phyloP scores from a whole-genome alignment of 371 early-diverging fungal species.

The Mortierella sp. region DNA sequence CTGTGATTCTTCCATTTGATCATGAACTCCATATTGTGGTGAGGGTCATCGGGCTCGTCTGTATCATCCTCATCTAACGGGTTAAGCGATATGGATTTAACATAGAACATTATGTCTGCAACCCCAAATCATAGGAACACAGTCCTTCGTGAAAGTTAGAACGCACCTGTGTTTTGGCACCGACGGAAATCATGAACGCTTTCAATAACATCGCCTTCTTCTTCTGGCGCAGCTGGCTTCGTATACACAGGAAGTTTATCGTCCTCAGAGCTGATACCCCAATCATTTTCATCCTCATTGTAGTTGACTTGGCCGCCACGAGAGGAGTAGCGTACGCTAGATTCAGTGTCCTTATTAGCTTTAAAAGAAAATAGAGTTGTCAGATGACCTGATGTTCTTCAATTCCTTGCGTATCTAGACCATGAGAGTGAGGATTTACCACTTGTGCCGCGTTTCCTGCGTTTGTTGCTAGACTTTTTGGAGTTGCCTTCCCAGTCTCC shows the following conservation, averaged over 20 bases:
- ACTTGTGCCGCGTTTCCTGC: conserved; percentile 21
- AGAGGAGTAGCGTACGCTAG: conserved; percentile 46
- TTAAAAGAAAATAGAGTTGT: background rate
- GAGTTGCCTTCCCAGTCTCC: conserved; percentile 44
- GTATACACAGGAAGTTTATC: conserved; percentile 47
- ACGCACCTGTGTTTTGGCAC: conserved; percentile 23
- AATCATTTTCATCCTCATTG: conserved; percentile 56
- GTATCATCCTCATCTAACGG: conserved; percentile 56
- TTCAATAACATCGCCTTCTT: conserved; percentile 76
- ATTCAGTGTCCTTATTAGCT: conserved; percentile 43
- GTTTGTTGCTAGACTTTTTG: conserved; percentile 19
- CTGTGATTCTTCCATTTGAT: conserved; percentile 96
- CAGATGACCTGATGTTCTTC: background rate
- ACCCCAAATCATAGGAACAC: background rate
- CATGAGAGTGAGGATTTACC: conserved; percentile 16
- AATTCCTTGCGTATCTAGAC: background rate
- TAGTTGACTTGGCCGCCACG: conserved; percentile 55
- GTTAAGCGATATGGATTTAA: background rate
- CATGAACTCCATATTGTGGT: conserved; percentile 80
- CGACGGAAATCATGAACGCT: conserved; percentile 71
- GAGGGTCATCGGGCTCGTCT: conserved; percentile 64
- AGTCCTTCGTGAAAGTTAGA: background rate
- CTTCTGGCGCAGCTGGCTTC: conserved; percentile 53
- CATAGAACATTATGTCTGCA: background rate
- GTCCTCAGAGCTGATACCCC: conserved; percentile 54